Conservation (phyloP, 495 filamentous ascomycete genomes). For the Talaromyces borbonicus region DNA sequence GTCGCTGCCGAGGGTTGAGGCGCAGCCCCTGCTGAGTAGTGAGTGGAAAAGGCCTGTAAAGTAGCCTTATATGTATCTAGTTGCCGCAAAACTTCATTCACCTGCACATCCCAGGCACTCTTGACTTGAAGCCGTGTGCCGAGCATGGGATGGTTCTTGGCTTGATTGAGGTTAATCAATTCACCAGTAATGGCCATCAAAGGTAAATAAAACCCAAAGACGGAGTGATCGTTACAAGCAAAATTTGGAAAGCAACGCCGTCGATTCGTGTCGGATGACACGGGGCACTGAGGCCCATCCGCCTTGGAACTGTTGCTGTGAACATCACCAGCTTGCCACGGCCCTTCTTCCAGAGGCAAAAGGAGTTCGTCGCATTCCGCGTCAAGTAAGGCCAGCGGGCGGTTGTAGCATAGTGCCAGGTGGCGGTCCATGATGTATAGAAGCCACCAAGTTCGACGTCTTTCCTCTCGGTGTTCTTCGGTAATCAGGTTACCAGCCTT, state of each 20-base stretch:
- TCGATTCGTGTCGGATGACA: constrained; percentile 37
- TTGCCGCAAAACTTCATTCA: constrained; percentile 66
- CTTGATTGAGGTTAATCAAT: constrained; percentile 83
- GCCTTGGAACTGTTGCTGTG: constrained; percentile 42
- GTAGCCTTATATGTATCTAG: constrained; percentile 75
- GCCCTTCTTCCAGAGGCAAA: constrained; percentile 76
- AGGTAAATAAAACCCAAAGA: constrained; percentile 88
- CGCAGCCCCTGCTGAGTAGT: constrained; percentile 30
- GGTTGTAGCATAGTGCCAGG: constrained; percentile 79
- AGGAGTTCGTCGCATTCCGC: constrained; percentile 78
- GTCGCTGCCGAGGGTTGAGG: not conserved
- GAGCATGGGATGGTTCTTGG: constrained; percentile 80
- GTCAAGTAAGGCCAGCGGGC: constrained; percentile 70
- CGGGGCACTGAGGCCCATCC: constrained; percentile 39
- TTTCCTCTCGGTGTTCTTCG: constrained; percentile 72
- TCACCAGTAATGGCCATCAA: constrained; percentile 93
- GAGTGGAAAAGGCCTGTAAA: constrained; percentile 70
- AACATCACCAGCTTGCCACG: constrained; percentile 84
- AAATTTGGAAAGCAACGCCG: constrained; percentile 64
- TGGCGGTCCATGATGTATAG: constrained; percentile 80
- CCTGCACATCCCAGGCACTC: constrained; percentile 70
- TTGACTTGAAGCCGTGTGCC: constrained; percentile 67
- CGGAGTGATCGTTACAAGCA: constrained; percentile 78
- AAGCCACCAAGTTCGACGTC: constrained; percentile 86
- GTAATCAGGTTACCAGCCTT: constrained; percentile 8